Evolutionary conservation across 73 alveolate species (phyloP), one percentile per base, ranked within the genome.

Genomic region (Paramecium sonneborni): DNA sequence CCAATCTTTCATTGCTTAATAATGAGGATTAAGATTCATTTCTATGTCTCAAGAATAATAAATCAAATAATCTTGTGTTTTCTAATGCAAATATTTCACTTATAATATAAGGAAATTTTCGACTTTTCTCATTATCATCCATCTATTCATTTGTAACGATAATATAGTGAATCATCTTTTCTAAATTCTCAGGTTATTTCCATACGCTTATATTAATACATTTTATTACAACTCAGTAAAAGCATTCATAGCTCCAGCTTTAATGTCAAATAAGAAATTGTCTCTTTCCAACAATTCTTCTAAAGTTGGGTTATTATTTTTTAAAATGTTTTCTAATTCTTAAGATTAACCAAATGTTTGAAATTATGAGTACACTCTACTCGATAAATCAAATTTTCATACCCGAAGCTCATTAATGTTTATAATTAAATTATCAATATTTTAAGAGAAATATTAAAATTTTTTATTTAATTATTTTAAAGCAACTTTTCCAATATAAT

Each of bases 211-310:
- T 52, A n/a, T 43, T 46, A 43, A 23, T 39, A 30, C 28, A n/a
- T 9, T 30, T 37, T 79, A 34, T 21, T 79, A 79, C 90, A 24
- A 79, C 24, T 79, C 90, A 43, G 90, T 34, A 44, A 79, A 79
- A 24, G 76, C 90, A 79, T 44, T 44, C 55, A 79, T 23, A 21
- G 90, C 90, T 39, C 90, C 90, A 38, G 90, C 90, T 79, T 79
- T 79, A 11, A 79, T 79, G 44, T 79, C 90, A 44, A 43, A 43
- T 46, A 79, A 44, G 74, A 79, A 79, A 79, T 79, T 79, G 24
- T 79, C 90, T 44, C 90, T 79, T 12, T 79, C 72, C 90, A 79
- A 24, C 55, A 79, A 44, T 24, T 79, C 90, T 62, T 79, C 90
- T 12, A 79, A 79, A 15, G 56, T 79, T 23, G 74, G 48, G 55